Conservation (phyloP, 2,329 filamentous ascomycete genomes). For the Aaosphaeria pasadenensis region DNA sequence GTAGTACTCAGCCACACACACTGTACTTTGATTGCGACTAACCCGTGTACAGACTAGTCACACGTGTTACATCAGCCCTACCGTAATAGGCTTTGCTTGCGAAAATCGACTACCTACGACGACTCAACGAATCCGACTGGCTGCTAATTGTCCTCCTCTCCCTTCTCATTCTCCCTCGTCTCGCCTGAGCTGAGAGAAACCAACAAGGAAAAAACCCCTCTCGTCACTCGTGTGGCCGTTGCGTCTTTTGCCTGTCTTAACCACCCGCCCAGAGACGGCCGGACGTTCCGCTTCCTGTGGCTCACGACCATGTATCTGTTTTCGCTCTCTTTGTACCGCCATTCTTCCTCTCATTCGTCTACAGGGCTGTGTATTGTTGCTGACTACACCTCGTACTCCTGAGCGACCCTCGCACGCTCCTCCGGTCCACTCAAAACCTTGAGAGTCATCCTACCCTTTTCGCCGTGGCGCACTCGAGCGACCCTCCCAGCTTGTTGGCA, state of each 20-base stretch:
- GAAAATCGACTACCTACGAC: background rate
- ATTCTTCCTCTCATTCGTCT: constrained; percentile 1
- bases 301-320: background rate
- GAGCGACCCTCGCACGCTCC: background rate
- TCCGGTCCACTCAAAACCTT: background rate
- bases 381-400: background rate
- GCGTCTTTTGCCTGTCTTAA: too few species aligned
- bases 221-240: too few species aligned
- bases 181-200: too few species aligned
- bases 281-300: background rate
- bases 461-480: background rate
- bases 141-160: too few species aligned
- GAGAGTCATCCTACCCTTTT: background rate
- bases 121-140: background rate
- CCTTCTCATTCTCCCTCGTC: too few species aligned
- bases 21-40: too few species aligned
- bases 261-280: background rate
- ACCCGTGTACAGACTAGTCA: too few species aligned
- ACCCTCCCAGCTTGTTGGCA: background rate
- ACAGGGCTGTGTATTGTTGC: background rate
- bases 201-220: background rate
- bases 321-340: background rate
- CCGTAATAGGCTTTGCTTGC: background rate
- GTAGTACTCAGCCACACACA: too few species aligned
- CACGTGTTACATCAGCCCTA: too few species aligned